phyloP scores from a whole-genome alignment of 192 early-diverging fungal genomes.

The Rhizophagus sp. region DNA sequence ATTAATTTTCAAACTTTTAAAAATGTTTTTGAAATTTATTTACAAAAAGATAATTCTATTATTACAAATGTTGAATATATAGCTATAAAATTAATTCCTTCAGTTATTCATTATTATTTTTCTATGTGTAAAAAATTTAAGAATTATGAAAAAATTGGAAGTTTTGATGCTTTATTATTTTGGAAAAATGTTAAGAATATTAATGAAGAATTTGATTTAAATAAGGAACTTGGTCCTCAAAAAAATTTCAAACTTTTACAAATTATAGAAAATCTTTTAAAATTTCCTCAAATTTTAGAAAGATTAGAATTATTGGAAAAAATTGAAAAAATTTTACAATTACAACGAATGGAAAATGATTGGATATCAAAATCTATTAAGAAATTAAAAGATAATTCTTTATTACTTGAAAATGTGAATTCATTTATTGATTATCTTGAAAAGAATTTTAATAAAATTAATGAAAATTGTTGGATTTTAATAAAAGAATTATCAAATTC shows the following conservation, averaged over 20 bases:
- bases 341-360: no score
- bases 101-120: neutral
- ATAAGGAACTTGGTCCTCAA: neutral
- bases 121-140: neutral
- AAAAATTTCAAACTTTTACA: neutral
- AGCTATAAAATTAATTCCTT: neutral
- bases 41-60: neutral
- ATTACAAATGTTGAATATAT: neutral
- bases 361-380: neutral
- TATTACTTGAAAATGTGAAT: neutral
- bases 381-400: neutral
- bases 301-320: conserved; percentile 3
- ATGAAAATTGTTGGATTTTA: conserved; percentile 3
- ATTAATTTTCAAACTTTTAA: conserved; percentile 6
- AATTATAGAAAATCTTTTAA: neutral
- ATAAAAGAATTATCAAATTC: neutral
- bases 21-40: conserved; percentile 15
- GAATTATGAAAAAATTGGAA: neutral
- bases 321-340: neutral
- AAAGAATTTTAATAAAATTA: neutral
- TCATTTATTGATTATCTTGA: neutral
- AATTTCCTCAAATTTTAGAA: neutral
- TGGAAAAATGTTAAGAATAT: conserved; percentile 23
- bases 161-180: neutral
- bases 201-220: neutral